phyloP scores from a whole-genome alignment of 2,329 filamentous ascomycete species.

The Paecilomyces variotii region DNA sequence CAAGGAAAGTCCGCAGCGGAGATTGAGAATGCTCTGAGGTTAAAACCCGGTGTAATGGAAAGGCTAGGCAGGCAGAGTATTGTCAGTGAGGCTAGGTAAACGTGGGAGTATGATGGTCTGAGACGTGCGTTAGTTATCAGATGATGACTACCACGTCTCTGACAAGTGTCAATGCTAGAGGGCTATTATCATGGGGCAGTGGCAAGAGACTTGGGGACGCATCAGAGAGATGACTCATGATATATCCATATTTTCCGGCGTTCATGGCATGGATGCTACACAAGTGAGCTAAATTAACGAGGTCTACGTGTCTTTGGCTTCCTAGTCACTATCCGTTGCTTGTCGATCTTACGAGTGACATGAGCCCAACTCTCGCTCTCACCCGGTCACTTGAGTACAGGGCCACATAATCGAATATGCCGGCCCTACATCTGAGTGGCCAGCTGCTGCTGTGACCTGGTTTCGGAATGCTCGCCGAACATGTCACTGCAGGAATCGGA shows the following conservation, averaged over 20 bases:
- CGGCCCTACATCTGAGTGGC: not conserved
- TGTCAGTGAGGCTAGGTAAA: constrained; percentile 18
- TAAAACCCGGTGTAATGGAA: constrained; percentile 38
- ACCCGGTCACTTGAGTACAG: not conserved
- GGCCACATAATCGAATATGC: not conserved
- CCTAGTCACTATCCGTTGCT: not conserved
- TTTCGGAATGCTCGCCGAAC: not conserved
- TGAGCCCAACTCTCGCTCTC: not conserved
- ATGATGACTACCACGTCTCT: not conserved
- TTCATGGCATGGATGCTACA: not conserved
- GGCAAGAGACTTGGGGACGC: not conserved
- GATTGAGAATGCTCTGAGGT: constrained; percentile 38
- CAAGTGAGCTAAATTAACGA: not conserved
- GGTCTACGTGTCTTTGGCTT: not conserved
- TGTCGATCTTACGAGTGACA: not conserved
- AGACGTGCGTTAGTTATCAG: not conserved
- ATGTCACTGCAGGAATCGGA: not conserved
- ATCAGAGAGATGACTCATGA: not conserved
- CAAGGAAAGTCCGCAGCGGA: constrained; percentile 25
- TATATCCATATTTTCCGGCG: not conserved
- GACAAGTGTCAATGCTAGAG: not conserved
- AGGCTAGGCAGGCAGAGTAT: constrained; percentile 29
- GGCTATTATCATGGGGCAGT: not conserved
- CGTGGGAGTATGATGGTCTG: not conserved
- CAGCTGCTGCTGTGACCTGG: not conserved